These are phyloP conservation scores for Volutella citrinella DNA, from an alignment of 2,329 filamentous ascomycete genomes.

Conservation along the genomic window DNA sequence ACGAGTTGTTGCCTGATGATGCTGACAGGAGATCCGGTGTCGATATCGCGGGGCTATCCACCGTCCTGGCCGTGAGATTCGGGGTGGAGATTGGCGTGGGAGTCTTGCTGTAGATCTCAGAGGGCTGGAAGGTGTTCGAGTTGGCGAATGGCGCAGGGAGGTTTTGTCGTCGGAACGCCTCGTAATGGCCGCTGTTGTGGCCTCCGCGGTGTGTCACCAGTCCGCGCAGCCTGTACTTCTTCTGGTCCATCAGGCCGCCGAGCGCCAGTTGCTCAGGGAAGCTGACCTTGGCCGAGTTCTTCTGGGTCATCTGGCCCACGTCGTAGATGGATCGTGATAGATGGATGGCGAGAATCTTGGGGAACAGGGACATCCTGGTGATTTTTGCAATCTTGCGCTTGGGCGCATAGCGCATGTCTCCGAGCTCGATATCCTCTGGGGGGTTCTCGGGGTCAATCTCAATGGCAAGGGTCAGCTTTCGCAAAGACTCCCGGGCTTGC, in stretches of 20 bases:
- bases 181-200: conserved; percentile 95
- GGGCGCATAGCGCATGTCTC: conserved; percentile 70
- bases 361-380: conserved; percentile 82
- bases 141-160: conserved; percentile 78
- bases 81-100: conserved; percentile 53
- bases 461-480: conserved; percentile 66
- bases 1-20: conserved; percentile 30
- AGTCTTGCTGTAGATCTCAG: conserved; percentile 68
- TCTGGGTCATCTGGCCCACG: conserved; percentile 70
- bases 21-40: conserved; percentile 46
- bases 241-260: conserved; percentile 73
- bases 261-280: conserved; percentile 86
- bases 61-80: conserved; percentile 34
- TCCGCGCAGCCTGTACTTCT: conserved; percentile 79
- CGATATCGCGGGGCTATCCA: conserved; percentile 43
- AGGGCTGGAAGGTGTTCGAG: conserved; percentile 72
- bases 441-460: conserved; percentile 77
- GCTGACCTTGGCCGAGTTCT: conserved; percentile 90
- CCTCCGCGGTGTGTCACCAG: conserved; percentile 94
- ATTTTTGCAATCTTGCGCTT: conserved; percentile 83
- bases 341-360: conserved; percentile 87
- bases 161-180: conserved; percentile 88
- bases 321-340: conserved; percentile 93
- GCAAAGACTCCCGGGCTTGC: conserved; percentile 56
- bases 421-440: conserved; percentile 69